Evolutionary conservation across 352 stramenopile species (phyloP).

Genomic region (Globisporangium alternatum): DNA sequence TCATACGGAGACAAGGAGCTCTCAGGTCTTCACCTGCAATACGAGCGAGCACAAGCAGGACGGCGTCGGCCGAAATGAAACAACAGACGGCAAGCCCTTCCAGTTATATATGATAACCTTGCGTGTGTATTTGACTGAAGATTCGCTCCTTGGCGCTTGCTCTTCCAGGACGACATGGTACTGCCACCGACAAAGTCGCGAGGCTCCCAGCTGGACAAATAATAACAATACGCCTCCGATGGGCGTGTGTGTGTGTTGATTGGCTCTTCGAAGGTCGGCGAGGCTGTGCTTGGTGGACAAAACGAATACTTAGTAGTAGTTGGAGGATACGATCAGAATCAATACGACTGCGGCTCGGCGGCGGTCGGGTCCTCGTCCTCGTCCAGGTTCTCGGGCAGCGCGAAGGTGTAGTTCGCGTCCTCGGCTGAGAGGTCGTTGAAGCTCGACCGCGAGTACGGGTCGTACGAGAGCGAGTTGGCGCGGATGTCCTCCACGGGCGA

Average conservation of each 20-base stretch:
- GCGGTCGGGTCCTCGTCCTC: neutral
- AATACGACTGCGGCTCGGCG: slow-evolving; percentile 4
- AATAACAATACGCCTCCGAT: neutral
- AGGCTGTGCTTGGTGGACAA: neutral
- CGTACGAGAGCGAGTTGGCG: slow-evolving; percentile 48
- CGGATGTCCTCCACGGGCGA: slow-evolving; percentile 35
- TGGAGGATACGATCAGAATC: slow-evolving; percentile 7
- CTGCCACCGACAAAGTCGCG: neutral
- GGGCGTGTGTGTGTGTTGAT: neutral
- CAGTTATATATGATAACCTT: neutral
- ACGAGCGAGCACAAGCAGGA: no score
- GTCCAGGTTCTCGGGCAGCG: slow-evolving; percentile 23
- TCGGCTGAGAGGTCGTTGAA: slow-evolving; percentile 32
- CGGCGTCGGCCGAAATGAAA: no score
- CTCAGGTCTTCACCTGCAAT: no score
- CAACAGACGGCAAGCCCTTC: no score
- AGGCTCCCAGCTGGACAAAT: neutral
- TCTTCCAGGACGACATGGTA: neutral
- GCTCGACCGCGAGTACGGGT: slow-evolving; percentile 38
- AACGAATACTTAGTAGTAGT: slow-evolving; percentile 8
- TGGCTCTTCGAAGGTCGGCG: neutral
- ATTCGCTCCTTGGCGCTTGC: neutral
- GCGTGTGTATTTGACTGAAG: neutral
- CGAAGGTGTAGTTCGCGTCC: slow-evolving; percentile 37
- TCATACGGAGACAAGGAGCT: no score